Evolutionary conservation across 2,329 filamentous ascomycete species (phyloP).

Genomic region (Epichloe baconii): DNA sequence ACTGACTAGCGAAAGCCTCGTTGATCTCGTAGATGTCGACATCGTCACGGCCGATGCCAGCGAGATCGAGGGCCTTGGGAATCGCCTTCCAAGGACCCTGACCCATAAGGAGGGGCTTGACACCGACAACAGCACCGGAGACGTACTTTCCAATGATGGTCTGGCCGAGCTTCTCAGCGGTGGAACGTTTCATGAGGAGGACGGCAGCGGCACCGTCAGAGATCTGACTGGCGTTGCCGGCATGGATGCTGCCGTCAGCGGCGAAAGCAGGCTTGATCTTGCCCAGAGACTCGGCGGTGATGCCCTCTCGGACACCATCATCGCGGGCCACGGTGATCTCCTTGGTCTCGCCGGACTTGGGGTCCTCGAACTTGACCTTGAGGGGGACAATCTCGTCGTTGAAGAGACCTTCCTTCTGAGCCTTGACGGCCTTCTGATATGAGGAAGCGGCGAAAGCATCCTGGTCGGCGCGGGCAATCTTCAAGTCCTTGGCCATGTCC

Average conservation of each 20-base stretch:
- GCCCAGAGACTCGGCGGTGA: constrained; percentile 74
- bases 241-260: constrained; percentile 87
- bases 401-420: constrained; percentile 82
- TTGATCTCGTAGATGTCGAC: constrained; percentile 99
- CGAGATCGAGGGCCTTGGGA: constrained; percentile 77
- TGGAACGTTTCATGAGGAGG: constrained; percentile 87
- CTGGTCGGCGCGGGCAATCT: constrained; percentile 58
- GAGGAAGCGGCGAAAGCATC: constrained; percentile 90
- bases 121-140: constrained; percentile 70
- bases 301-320: constrained; percentile 74
- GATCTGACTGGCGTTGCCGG: constrained; percentile 90
- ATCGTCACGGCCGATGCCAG: constrained; percentile 74
- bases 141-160: constrained; percentile 88
- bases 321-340: constrained; percentile 73
- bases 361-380: constrained; percentile 77
- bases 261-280: constrained; percentile 88
- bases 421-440: constrained; percentile 79
- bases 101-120: constrained; percentile 90
- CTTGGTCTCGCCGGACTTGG: constrained; percentile 77
- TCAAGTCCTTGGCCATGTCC: constrained; percentile 80
- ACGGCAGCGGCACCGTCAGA: constrained; percentile 93
- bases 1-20: constrained; percentile 94
- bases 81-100: constrained; percentile 93
- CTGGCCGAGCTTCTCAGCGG: constrained; percentile 78
- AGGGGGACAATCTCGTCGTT: constrained; percentile 82